These are phyloP conservation scores for Amylostereum areolatum DNA, from an alignment of 1,284 basidiomycete genomes.

Conservation along the genomic window DNA sequence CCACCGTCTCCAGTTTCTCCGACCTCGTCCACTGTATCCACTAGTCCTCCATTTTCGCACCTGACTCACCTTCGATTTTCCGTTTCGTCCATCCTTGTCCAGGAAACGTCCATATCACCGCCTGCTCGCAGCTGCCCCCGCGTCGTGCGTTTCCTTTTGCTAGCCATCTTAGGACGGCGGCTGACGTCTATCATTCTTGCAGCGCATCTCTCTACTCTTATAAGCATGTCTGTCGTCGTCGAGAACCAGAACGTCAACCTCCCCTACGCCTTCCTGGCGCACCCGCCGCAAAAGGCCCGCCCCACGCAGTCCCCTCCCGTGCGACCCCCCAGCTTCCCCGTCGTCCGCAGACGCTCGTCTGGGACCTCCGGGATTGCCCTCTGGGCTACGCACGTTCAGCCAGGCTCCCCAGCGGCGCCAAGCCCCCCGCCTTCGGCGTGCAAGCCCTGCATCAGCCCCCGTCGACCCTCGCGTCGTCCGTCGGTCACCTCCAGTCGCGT, in stretches of 20 bases:
- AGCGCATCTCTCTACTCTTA: slow-evolving; percentile 1
- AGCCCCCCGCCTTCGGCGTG: slow-evolving; percentile 22
- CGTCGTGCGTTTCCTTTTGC: background rate
- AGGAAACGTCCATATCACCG: background rate
- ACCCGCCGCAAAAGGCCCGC: slow-evolving; percentile 26
- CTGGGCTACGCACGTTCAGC: slow-evolving; percentile 59
- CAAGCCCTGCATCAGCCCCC: slow-evolving; percentile 19
- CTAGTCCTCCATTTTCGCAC: background rate
- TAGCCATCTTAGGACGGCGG: background rate
- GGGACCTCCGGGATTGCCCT: slow-evolving; percentile 36
- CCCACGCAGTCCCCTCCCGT: slow-evolving; percentile 16
- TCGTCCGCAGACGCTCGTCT: slow-evolving; percentile 26
- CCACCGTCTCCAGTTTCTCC: too few species aligned
- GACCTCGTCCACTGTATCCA: background rate
- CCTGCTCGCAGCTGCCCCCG: background rate
- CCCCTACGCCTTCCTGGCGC: slow-evolving; percentile 9
- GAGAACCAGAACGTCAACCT: background rate
- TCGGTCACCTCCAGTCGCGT: slow-evolving; percentile 24
- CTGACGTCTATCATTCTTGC: background rate
- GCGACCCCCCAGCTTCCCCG: slow-evolving; percentile 12
- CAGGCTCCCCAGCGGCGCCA: slow-evolving; percentile 54
- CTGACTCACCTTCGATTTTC: background rate
- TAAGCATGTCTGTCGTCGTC: slow-evolving; percentile 3
- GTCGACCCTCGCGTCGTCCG: slow-evolving; percentile 25
- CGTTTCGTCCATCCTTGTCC: background rate